phyloP scores from a whole-genome alignment of 2,329 filamentous ascomycete species.

The Paraphaeosphaeria minitans region DNA sequence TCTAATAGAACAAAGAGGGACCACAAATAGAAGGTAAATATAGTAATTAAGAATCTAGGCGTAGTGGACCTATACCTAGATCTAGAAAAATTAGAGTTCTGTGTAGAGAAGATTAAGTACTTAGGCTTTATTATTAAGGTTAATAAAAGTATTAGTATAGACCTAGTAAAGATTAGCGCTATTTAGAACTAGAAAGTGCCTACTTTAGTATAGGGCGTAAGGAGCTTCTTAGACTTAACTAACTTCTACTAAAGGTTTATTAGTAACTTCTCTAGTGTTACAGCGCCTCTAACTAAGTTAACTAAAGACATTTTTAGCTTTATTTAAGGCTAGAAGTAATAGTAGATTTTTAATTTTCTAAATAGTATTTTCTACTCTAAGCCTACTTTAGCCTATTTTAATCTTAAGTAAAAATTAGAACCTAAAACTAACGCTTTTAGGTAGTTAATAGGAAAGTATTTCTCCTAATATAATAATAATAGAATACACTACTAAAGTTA shows the following conservation, averaged over 20 bases:
- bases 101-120: not conserved
- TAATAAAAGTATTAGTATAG: not conserved
- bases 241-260: conserved; percentile 4
- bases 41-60: too few species aligned
- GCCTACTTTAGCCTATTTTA: conserved; percentile 13
- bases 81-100: not conserved
- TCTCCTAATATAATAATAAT: too few species aligned
- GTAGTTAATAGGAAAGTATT: too few species aligned
- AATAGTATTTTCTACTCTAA: conserved; percentile 6
- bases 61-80: not conserved
- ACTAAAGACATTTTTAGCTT: conserved; percentile 4
- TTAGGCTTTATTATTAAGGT: not conserved
- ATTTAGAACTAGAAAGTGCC: not conserved
- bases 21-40: too few species aligned
- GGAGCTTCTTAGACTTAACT: not conserved
- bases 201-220: not conserved
- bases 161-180: not conserved
- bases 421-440: too few species aligned
- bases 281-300: not conserved
- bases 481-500: too few species aligned
- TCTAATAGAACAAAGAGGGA: too few species aligned
- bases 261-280: not conserved
- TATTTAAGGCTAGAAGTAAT: conserved; percentile 2
- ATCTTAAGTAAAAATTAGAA: not conserved
- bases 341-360: conserved; percentile 28